phyloP scores from a whole-genome alignment of 169 alveolate species.

The Plasmodium gonderi region DNA sequence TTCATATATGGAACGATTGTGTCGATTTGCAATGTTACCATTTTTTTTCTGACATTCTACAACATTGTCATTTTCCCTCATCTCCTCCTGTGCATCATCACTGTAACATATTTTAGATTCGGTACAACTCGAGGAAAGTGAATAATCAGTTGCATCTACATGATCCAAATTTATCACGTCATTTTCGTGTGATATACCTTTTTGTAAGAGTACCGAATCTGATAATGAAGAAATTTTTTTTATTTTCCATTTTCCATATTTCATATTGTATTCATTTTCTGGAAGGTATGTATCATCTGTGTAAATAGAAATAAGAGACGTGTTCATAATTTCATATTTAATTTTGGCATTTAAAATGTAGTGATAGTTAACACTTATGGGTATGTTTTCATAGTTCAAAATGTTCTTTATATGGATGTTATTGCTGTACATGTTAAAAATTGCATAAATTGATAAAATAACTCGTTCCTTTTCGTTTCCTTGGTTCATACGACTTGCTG shows the following conservation, averaged over 20 bases:
- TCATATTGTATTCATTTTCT: slow-evolving; percentile 37
- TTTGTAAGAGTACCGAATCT: background rate
- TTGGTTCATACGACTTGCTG: background rate
- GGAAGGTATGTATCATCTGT: slow-evolving; percentile 68
- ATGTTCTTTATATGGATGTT: slow-evolving; percentile 65
- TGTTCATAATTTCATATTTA: slow-evolving; percentile 22
- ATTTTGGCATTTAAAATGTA: slow-evolving; percentile 50
- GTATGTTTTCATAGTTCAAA: slow-evolving; percentile 45
- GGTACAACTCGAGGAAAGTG: background rate
- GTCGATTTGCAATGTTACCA: background rate
- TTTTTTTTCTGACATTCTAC: too few relatives aligned
- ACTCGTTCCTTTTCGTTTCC: background rate
- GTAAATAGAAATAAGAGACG: slow-evolving; percentile 65
- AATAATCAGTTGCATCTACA: background rate
- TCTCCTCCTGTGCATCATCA: background rate
- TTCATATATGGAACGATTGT: background rate
- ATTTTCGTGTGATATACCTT: background rate
- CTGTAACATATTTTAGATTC: background rate
- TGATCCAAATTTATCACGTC: background rate
- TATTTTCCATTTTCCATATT: slow-evolving; percentile 69
- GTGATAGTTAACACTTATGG: slow-evolving; percentile 32
- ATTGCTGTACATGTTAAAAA: slow-evolving; percentile 46
- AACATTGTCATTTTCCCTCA: background rate
- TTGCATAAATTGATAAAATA: slow-evolving; percentile 45
- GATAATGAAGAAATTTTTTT: slow-evolving; percentile 2